Conservation (phyloP, 2,329 filamentous ascomycete genomes). For the Lachnellula arida region DNA sequence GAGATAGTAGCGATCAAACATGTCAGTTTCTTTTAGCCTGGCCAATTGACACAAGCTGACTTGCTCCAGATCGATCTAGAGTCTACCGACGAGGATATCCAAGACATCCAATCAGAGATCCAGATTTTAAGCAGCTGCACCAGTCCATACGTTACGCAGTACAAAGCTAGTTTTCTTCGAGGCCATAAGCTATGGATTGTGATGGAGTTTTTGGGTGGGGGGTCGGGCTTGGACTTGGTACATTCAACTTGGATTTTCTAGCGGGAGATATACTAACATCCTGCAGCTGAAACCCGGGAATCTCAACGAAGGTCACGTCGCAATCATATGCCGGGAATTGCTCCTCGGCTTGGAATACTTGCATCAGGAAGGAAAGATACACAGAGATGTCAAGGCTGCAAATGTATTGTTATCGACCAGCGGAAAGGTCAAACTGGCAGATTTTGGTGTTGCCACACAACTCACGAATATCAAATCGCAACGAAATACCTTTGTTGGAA, state of each 20-base stretch:
- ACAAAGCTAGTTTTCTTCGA: conserved; percentile 92
- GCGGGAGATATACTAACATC: conserved; percentile 13
- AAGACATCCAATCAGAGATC: conserved; percentile 97
- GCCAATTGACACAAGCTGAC: conserved; percentile 12
- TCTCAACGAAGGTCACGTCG: conserved; percentile 86
- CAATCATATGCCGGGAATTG: conserved; percentile 89
- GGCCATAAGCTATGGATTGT: conserved; percentile 99
- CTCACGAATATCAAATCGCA: conserved; percentile 97
- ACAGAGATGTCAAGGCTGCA: conserved; percentile 94
- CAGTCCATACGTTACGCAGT: conserved; percentile 90
- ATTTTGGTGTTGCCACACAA: conserved; percentile 96
- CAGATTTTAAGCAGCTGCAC: conserved; percentile 91
- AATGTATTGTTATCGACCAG: conserved; percentile 89
- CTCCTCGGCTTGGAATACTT: conserved; percentile 88
- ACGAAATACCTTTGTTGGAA: conserved; percentile 95
- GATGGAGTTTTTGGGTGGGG: conserved; percentile 95
- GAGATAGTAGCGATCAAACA: conserved; percentile 97
- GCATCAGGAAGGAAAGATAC: conserved; percentile 90
- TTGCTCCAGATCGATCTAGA: conserved; percentile 87
- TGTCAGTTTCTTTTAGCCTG: conserved; percentile 47
- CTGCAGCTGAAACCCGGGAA: conserved; percentile 78
- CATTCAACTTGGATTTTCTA: background rate
- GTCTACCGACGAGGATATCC: conserved; percentile 96
- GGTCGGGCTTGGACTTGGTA: conserved; percentile 91
- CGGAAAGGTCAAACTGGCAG: conserved; percentile 90